Conservation (phyloP, 1,284 basidiomycete species). For the Paramarasmius palmivorus region DNA sequence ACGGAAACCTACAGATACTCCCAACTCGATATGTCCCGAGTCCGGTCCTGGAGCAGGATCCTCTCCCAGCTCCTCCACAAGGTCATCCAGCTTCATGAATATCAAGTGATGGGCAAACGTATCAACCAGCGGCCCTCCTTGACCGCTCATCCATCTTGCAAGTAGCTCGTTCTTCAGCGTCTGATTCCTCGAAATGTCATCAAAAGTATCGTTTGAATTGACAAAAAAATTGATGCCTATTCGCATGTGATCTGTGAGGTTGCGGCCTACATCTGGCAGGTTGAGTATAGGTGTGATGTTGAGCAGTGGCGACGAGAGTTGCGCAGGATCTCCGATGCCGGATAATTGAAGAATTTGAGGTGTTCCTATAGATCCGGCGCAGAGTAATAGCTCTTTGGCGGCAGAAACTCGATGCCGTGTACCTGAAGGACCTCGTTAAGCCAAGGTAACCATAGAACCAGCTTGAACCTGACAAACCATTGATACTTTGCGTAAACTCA, state of each 20-base stretch:
- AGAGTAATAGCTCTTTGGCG: slow-evolving; percentile 43
- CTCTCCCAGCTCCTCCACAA: slow-evolving; percentile 28
- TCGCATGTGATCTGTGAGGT: slow-evolving; percentile 39
- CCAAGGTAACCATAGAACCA: neutral
- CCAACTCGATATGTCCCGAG: slow-evolving; percentile 30
- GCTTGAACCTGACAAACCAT: slow-evolving; percentile 18
- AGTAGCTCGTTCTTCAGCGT: slow-evolving; percentile 19
- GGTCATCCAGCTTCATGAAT: slow-evolving; percentile 30
- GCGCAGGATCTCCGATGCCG: slow-evolving; percentile 40
- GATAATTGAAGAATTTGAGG: slow-evolving; percentile 47
- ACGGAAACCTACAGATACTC: no score
- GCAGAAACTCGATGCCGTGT: slow-evolving; percentile 24
- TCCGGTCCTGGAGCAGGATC: slow-evolving; percentile 39
- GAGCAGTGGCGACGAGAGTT: slow-evolving; percentile 16
- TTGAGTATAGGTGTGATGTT: slow-evolving; percentile 29
- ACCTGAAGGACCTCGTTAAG: slow-evolving; percentile 3
- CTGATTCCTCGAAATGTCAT: slow-evolving; percentile 23
- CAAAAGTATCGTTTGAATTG: slow-evolving; percentile 28
- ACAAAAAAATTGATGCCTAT: slow-evolving; percentile 28
- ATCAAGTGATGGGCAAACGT: slow-evolving; percentile 21
- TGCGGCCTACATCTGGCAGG: slow-evolving; percentile 43
- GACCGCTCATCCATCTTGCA: slow-evolving; percentile 27
- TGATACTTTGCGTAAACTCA: slow-evolving; percentile 26
- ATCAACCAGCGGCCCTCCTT: slow-evolving; percentile 25
- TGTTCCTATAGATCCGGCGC: slow-evolving; percentile 39